Evolutionary conservation across 352 stramenopile genomes (phyloP).

Genomic region (Globisporangium orthogonon): DNA sequence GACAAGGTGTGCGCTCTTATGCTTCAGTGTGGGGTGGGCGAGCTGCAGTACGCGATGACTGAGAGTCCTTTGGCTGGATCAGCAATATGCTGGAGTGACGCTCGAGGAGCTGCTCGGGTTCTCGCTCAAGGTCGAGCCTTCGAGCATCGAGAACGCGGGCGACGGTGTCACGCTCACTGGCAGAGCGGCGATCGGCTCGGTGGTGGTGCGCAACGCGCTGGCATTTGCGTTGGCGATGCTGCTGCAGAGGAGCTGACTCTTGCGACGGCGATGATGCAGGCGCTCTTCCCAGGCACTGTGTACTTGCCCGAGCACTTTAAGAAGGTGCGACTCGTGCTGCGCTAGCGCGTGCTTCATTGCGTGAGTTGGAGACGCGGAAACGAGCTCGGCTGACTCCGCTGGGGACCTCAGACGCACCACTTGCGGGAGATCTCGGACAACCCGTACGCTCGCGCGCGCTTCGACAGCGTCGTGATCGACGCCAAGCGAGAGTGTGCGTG

Average conservation of each 20-base stretch:
- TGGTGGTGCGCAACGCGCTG: conserved; percentile 38
- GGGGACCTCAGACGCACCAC: conserved; percentile 27
- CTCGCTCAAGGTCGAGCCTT: conserved; percentile 61
- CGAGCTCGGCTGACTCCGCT: background rate
- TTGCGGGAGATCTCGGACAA: conserved; percentile 73
- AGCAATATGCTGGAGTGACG: conserved; percentile 29
- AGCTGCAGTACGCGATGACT: background rate
- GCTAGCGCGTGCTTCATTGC: background rate
- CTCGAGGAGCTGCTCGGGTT: conserved; percentile 63
- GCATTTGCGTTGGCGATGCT: background rate
- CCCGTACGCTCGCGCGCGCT: conserved; percentile 64
- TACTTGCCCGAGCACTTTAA: conserved; percentile 85
- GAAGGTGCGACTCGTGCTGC: conserved; percentile 33
- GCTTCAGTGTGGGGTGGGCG: background rate
- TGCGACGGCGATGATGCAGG: conserved; percentile 19
- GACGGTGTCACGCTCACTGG: conserved; percentile 71
- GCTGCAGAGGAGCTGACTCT: too few relatives aligned
- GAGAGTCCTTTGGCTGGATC: background rate
- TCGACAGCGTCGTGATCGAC: conserved; percentile 86
- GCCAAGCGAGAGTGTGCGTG: conserved; percentile 67
- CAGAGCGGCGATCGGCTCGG: conserved; percentile 50
- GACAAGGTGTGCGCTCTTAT: conserved; percentile 1
- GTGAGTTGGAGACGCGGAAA: background rate
- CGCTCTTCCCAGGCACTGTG: conserved; percentile 69
- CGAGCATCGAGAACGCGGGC: conserved; percentile 50